phyloP scores from a whole-genome alignment of 176 grass and related monocot species.

The Lolium perenne region DNA sequence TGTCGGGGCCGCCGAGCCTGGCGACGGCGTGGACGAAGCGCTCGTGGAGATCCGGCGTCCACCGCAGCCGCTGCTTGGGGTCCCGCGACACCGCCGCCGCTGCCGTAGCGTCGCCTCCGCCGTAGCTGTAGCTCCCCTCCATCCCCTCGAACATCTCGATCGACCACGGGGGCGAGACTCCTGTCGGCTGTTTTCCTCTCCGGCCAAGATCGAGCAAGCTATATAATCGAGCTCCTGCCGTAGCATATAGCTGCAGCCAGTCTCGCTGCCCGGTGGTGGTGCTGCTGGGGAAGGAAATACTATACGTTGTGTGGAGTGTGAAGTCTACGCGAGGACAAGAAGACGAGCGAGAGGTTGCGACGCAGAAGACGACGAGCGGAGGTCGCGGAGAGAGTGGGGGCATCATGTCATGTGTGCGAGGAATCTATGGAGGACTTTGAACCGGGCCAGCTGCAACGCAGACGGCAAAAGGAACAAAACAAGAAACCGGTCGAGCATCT shows the following conservation, averaged over 20 bases:
- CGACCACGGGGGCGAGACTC: not conserved
- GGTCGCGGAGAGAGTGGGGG: slow-evolving; percentile 1
- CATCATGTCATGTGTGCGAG: slow-evolving; percentile 37
- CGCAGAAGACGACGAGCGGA: slow-evolving; percentile 29
- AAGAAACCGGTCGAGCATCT: slow-evolving; percentile 19
- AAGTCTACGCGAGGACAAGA: slow-evolving; percentile 44
- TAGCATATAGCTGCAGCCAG: not conserved
- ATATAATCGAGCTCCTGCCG: not conserved
- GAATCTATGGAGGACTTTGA: slow-evolving; percentile 59
- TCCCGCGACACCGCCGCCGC: slow-evolving; percentile 46
- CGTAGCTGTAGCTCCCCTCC: slow-evolving; percentile 31
- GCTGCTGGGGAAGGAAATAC: not conserved
- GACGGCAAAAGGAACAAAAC: slow-evolving; percentile 28
- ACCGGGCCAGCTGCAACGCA: slow-evolving; percentile 27
- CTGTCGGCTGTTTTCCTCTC: not conserved
- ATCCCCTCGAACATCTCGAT: slow-evolving; percentile 36
- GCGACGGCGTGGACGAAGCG: slow-evolving; percentile 88
- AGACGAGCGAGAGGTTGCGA: not conserved
- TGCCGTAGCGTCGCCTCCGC: not conserved
- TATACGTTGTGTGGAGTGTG: not conserved
- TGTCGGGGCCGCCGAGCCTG: slow-evolving; percentile 90
- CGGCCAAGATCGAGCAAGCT: not conserved
- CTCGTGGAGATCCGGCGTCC: slow-evolving; percentile 92
- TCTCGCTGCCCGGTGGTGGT: slow-evolving; percentile 2
- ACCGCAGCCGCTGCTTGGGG: slow-evolving; percentile 76